Conservation (phyloP, 1,284 basidiomycete species). For the Pseudozyma hubeiensis region DNA sequence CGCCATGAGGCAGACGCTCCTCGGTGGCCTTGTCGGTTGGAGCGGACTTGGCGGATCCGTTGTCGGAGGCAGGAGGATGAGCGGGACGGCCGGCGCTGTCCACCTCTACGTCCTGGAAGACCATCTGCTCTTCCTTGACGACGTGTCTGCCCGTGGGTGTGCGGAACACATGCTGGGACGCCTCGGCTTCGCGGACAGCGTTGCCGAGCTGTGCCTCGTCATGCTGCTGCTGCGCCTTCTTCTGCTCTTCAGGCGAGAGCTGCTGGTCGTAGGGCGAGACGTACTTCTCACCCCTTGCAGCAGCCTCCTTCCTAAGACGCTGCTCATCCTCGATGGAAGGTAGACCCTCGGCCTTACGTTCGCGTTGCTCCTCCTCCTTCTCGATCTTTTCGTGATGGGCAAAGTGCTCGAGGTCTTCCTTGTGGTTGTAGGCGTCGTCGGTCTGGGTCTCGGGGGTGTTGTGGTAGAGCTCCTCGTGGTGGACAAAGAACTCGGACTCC, state of each 20-base stretch:
- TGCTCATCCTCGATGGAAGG: slow-evolving; percentile 69
- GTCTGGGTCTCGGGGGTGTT: slow-evolving; percentile 95
- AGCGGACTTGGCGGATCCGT: slow-evolving; percentile 15
- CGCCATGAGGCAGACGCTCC: slow-evolving; percentile 42
- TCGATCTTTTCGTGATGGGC: slow-evolving; percentile 89
- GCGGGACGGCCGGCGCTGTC: slow-evolving; percentile 56
- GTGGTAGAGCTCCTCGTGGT: slow-evolving; percentile 82
- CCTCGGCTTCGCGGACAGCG: slow-evolving; percentile 60
- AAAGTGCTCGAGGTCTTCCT: slow-evolving; percentile 81
- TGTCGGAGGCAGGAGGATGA: slow-evolving; percentile 42
- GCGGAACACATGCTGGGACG: slow-evolving; percentile 63
- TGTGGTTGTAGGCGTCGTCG: slow-evolving; percentile 91
- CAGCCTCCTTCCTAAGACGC: slow-evolving; percentile 51
- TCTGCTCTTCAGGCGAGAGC: slow-evolving; percentile 52
- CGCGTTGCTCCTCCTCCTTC: slow-evolving; percentile 82
- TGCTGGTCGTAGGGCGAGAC: slow-evolving; percentile 64
- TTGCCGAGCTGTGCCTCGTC: slow-evolving; percentile 54
- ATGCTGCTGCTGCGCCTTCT: slow-evolving; percentile 56
- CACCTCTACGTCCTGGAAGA: slow-evolving; percentile 46
- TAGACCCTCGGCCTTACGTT: slow-evolving; percentile 84
- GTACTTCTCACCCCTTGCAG: slow-evolving; percentile 58
- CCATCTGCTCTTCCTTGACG: slow-evolving; percentile 62
- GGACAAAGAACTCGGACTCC: slow-evolving; percentile 68
- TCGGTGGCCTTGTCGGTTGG: slow-evolving; percentile 14
- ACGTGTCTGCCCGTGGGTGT: slow-evolving; percentile 63